Conservation (phyloP, 1,284 basidiomycete species). For the Fomitopsis pinicola region DNA sequence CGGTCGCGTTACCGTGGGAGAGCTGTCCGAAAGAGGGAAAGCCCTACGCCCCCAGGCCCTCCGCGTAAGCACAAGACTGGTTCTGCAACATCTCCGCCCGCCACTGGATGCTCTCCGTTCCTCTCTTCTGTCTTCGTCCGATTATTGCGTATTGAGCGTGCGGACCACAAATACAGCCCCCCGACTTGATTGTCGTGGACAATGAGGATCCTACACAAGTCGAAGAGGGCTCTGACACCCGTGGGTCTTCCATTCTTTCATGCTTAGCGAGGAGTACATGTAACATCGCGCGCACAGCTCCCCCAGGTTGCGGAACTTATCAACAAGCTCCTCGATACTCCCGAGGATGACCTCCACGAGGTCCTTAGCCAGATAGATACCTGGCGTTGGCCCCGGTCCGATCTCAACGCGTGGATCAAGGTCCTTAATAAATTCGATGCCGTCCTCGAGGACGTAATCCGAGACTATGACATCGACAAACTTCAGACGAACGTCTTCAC, state of each 20-base stretch:
- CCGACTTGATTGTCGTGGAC: constrained; percentile 47
- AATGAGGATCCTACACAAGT: constrained; percentile 80
- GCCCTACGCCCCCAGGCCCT: constrained; percentile 5
- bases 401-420: constrained; percentile 95
- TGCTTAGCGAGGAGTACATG: constrained; percentile 3
- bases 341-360: constrained; percentile 61
- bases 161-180: constrained; percentile 22
- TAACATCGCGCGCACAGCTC: constrained; percentile 41
- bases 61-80: constrained; percentile 21
- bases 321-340: constrained; percentile 56
- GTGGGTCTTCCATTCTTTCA: constrained; percentile 37
- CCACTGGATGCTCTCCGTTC: constrained; percentile 6
- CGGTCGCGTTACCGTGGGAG: constrained; percentile 14
- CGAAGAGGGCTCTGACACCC: constrained; percentile 70
- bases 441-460: constrained; percentile 80
- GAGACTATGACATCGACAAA: constrained; percentile 80
- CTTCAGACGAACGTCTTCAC: constrained; percentile 83
- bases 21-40: constrained; percentile 11
- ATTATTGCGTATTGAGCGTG: constrained; percentile 5
- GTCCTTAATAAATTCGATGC: constrained; percentile 94
- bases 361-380: constrained; percentile 62
- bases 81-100: constrained; percentile 14
- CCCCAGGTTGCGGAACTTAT: constrained; percentile 76
- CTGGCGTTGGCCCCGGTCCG: constrained; percentile 97
- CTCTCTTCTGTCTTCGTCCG: neutral